Base-by-base conservation (phyloP, 352 stramenopile species). In the Hyaloperonospora arabidopsidis region DNA sequence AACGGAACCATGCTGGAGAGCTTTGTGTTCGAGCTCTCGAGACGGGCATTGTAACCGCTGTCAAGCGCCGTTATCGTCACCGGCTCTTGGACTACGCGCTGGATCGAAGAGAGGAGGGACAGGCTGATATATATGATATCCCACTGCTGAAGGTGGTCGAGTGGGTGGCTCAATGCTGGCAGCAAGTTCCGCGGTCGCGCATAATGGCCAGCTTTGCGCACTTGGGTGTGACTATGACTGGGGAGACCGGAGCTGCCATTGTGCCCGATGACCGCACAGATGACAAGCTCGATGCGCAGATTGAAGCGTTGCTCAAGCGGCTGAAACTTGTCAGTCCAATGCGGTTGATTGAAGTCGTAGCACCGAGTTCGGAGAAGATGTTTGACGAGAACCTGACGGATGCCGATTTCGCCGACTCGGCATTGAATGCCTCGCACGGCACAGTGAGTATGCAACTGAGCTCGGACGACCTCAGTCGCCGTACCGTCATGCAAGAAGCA, bases 331-430 rank as follows among this genome's bases (percentile, higher is more conserved):
- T 74, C 12, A 56, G 52, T 11, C 59, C 72, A 6, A 64, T 81
- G 54, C 52, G 65, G n/a, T 50, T 89, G 39, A 70, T 68, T 11
- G 73, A 86, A 43, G 79, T 86, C 19, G 54, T 87, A 6, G 64
- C 56, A 11, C 76, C 74, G 23, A 52, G 55, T 32, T 59, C 55
- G 0, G 79, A 87, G 40, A 61, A 54, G n/a, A 65, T 78, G 0
- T 61, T 66, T 17, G 76, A 89, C 21, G 74, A 85, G 52, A 67
- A 83, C 45, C 59, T 87, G 17, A 70, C 63, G 5, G 68, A 85
- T 48, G 74, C 84, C 28, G 74, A 89, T 49, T 89, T 87, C 63
- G 76, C 81, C 8, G 72, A 89, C 41, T 76, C 72, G 0, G 76
- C 74, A 1, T 43, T 87, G 32, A 66, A 86, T 40, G 59, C 63